These are phyloP conservation scores for Hanseniaspora guilliermondii DNA, from an alignment of 805 yeast species.

Conservation along the genomic window DNA sequence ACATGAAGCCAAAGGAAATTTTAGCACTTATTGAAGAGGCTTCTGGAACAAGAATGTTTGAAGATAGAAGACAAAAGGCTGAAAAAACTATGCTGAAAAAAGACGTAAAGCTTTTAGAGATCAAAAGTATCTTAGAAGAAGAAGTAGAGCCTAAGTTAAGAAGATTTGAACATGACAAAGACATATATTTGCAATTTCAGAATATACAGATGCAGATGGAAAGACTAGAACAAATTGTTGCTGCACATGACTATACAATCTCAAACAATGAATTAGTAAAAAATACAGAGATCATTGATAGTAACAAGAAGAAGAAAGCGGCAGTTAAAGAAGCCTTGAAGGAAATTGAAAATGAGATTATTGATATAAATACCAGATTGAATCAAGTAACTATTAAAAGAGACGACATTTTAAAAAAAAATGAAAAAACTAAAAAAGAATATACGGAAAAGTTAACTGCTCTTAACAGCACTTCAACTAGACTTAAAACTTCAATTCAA, in stretches of 20 bases:
- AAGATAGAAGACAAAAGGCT: conserved; percentile 84
- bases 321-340: conserved; percentile 32
- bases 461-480: conserved; percentile 49
- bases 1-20: conserved; percentile 89
- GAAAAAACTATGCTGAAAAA: conserved; percentile 84
- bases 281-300: conserved; percentile 33
- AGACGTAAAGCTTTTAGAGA: conserved; percentile 71
- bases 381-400: conserved; percentile 39
- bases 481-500: conserved; percentile 52
- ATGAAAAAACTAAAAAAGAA: conserved; percentile 48
- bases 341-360: conserved; percentile 42
- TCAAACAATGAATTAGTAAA: conserved; percentile 19
- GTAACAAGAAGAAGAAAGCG: conserved; percentile 34
- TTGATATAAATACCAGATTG: conserved; percentile 44
- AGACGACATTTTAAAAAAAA: conserved; percentile 41
- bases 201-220: conserved; percentile 73
- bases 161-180: conserved; percentile 66
- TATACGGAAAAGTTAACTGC: conserved; percentile 47
- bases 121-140: conserved; percentile 56
- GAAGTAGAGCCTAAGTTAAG: conserved; percentile 90
- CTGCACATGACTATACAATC: conserved; percentile 57
- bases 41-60: conserved; percentile 93
- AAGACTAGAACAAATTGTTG: conserved; percentile 55
- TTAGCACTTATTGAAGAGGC: conserved; percentile 91
- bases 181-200: conserved; percentile 74